Evolutionary conservation across 164 flowering plant genomes (phyloP), one percentile per base, ranked within the genome.

Genomic region (Nymphaea thermarum): DNA sequence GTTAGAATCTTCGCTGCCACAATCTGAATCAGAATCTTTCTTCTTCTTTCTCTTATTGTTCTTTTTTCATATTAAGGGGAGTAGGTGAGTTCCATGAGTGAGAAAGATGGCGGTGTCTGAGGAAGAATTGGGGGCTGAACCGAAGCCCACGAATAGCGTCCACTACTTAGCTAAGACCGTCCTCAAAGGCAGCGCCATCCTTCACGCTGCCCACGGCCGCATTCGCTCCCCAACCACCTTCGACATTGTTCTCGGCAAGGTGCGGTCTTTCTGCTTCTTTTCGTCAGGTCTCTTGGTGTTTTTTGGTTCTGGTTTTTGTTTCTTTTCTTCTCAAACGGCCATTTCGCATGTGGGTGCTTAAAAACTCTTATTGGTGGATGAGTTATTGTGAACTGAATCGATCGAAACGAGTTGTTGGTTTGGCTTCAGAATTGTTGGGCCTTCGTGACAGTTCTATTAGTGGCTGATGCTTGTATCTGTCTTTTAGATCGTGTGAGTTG

Each of bases 161-260:
- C 81, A 83, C 72, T 94, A 88, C 68, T 82, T 94, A 25, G 92
- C 98, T 43, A 94, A 91, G 74, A 85, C 89, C 75, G 88, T 90
- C 41, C 84, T 90, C 69, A 77, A 75, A 43, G 86, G 96, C 6
- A 87, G 89, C 78, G 96, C 74, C 64, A 84, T 94, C 66, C 94
- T 90, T 65, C 99, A 94, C 53, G 94, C 85, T 63, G 87, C 83
- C 60, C 74, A 75, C 12, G 99, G 96, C 16, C 88, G 76, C 76
- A 45, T 94, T 63, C 96, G 99, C 70, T 85, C 90, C 47, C 79
- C 91, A 10, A 70, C 85, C 65, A 84, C 88, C 12, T 57, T 57
- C 65, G 99, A 94, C 73, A 69, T 94, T 76, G 96, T 94, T 44
- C 85, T 94, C 66, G 96, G 90, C 70, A 94, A 91, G 94, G 99